Evolutionary conservation across 116 monocot genomes (phyloP), one percentile per base, ranked within the genome.

Genomic region (Papilionanthe hybrid): DNA sequence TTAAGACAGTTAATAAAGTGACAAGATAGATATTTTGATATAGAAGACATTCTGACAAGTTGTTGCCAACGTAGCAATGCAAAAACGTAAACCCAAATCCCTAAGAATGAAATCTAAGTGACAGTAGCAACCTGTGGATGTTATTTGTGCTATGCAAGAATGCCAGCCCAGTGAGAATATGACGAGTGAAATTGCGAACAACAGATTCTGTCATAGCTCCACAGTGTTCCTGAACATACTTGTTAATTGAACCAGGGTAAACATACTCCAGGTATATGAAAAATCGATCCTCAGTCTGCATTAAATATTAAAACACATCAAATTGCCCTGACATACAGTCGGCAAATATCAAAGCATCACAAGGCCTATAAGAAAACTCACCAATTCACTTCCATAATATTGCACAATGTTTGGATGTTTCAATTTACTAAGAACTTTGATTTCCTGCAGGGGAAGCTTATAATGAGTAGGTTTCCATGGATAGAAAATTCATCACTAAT

Each of bases 221-320:
- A 80, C 74, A 89, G 81, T 94, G 86, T 17, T 99, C 91, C 18
- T 83, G 87, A 49, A 95, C 88, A 86, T 95, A 99, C 72, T 92
- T 99, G 63, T 95, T 86, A n/a, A 99, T 95, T 60, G 99, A 95
- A 72, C 99, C 99, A 79, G 99, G 99, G 78, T 89, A 82, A 75
- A 99, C 93, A 85, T 92, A 91, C 81, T 99, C 99, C 43, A 99
- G 81, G 79, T 89, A 99, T 90, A 99, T 99, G 84, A 92, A 95
- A 82, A 99, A 90, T 20, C 80, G 80, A 84, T 95, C 95, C 41
- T 88, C 90, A 72, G 87, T 89, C 99, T 99, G 93, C 65, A 88
- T 49, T 18, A 37, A 84, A 11, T 75, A 17, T 32, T 69, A 30
- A 71, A 82, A 73, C 20, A 9, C 20, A 73, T 20, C 41, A 37